phyloP scores from a whole-genome alignment of 139 green algal species.

The Gonium pectorale region DNA sequence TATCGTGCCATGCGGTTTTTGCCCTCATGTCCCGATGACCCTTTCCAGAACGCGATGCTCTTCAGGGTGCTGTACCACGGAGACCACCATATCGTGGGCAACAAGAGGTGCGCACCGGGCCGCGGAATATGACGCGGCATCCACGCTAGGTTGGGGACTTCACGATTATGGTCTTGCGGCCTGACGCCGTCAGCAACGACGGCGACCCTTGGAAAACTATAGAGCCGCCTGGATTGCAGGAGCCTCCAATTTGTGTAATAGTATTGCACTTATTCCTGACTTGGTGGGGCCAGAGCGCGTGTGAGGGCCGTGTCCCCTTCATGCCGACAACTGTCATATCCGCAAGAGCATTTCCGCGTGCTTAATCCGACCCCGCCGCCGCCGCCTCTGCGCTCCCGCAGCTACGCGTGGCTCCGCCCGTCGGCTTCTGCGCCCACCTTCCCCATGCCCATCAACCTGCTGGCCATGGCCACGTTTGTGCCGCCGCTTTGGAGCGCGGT shows the following conservation, averaged over 20 bases:
- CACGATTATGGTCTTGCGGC: too few relatives aligned
- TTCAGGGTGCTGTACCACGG: conserved; percentile 12
- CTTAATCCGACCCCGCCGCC: background rate
- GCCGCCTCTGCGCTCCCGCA: background rate
- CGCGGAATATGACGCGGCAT: too few relatives aligned
- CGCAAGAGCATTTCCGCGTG: background rate
- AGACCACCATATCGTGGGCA: background rate
- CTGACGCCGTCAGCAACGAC: too few relatives aligned
- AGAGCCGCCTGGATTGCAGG: background rate
- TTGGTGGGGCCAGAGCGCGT: background rate
- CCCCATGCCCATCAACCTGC: background rate
- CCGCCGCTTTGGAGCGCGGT: background rate
- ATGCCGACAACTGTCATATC: background rate
- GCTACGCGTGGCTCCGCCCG: background rate
- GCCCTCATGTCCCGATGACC: background rate
- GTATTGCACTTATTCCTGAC: background rate
- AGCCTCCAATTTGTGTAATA: background rate
- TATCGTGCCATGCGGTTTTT: too few relatives aligned
- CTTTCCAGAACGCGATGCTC: conserved; percentile 4
- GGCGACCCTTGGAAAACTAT: too few relatives aligned
- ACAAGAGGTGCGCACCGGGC: background rate
- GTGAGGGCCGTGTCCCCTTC: background rate
- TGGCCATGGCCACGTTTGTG: background rate
- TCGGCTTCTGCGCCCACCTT: background rate
- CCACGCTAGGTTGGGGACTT: too few relatives aligned